These are phyloP conservation scores for Cicer bijugum DNA, from an alignment of 306 rosid genomes.

Conservation along the genomic window DNA sequence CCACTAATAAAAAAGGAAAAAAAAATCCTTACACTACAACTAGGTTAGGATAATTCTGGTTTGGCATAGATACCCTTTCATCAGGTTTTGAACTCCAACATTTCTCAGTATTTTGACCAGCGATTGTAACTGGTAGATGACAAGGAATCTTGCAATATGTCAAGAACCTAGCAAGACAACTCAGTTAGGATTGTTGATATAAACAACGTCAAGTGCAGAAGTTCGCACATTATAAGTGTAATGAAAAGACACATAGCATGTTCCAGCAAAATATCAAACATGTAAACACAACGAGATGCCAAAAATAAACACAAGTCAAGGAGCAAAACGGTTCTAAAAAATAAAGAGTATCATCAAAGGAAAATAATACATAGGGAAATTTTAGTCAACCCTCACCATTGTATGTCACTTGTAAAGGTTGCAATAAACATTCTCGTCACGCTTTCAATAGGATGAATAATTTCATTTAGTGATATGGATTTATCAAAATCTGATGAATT, in stretches of 20 bases:
- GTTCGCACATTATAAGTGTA: background rate
- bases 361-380: constrained; percentile 38
- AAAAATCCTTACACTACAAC: constrained; percentile 60
- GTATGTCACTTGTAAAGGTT: constrained; percentile 76
- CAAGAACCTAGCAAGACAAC: constrained; percentile 64
- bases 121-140: constrained; percentile 70
- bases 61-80: constrained; percentile 61
- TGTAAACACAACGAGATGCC: constrained; percentile 12
- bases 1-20: constrained; percentile 4
- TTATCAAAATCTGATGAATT: constrained; percentile 39
- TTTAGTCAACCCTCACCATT: constrained; percentile 58
- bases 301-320: constrained; percentile 9
- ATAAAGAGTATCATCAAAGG: constrained; percentile 18
- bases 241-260: background rate
- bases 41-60: constrained; percentile 70
- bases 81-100: constrained; percentile 75
- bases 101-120: constrained; percentile 72
- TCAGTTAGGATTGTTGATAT: constrained; percentile 31
- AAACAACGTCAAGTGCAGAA: constrained; percentile 26
- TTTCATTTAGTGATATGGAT: constrained; percentile 66
- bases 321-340: background rate
- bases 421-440: constrained; percentile 70
- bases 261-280: constrained; percentile 17
- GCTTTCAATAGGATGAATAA: constrained; percentile 71
- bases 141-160: constrained; percentile 69